Evolutionary conservation across 139 green algal genomes (phyloP), one percentile per base, ranked within the genome.

Genomic region (Astrephomene gubernaculifera): DNA sequence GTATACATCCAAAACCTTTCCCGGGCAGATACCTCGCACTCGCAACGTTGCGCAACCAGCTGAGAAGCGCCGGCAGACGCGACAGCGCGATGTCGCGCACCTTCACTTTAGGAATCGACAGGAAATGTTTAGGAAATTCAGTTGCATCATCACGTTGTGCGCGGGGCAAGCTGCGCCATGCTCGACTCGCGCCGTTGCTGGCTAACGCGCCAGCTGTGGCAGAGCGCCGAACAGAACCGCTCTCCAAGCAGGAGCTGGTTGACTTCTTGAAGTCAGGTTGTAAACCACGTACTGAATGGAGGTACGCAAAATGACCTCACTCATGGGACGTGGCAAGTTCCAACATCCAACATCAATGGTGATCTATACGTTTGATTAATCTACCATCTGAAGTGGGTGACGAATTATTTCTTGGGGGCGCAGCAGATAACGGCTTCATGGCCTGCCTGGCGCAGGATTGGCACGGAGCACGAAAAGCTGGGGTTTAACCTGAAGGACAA

Each of bases 401-500:
- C n/a, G n/a, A n/a, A n/a, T n/a, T n/a, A n/a, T n/a, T n/a, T n/a
- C n/a, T n/a, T n/a, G n/a, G n/a, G n/a, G n/a, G n/a, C n/a, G n/a
- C n/a, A n/a, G n/a, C n/a, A n/a, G n/a, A n/a, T n/a, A n/a, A n/a
- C n/a, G n/a, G n/a, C n/a, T n/a, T n/a, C n/a, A n/a, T n/a, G n/a
- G n/a, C 54, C 21, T 33, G 45, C n/a, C 24, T 90, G 54, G 35
- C 82, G 65, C 90, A 98, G 97, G 68, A 99, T 99, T 80, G 97
- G 97, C 38, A 99, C 97, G 6, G 97, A 99, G 91, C 97, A 99
- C 86, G 97, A 99, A 87, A 99, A 99, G 93, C 91, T 99, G 33
- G 97, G 94, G 1, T 99, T 97, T 87, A 90, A 96, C 76, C 57
- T 94, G 21, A 52, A 53, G 4, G 89, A 94, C 86, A 92, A 93